These are phyloP conservation scores for Neolentinus lepideus DNA, from an alignment of 1,284 basidiomycete species.

Conservation along the genomic window DNA sequence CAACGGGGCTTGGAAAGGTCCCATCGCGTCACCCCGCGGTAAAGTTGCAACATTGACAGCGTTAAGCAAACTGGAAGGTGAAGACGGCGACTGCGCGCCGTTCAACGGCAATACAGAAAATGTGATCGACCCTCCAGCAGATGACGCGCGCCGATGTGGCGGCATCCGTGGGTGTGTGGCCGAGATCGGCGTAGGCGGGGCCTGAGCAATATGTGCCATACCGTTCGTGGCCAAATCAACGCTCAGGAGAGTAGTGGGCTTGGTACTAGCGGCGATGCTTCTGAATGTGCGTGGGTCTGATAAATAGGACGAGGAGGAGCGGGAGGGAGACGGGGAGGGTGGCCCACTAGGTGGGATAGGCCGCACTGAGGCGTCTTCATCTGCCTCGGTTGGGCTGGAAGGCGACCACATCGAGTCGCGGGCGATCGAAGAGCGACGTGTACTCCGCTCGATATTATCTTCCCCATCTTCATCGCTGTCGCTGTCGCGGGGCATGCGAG, in stretches of 20 bases:
- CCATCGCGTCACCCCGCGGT: conserved; percentile 8
- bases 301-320: conserved; percentile 71
- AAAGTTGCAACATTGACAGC: conserved; percentile 9
- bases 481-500: conserved; percentile 20
- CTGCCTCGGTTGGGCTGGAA: conserved; percentile 62
- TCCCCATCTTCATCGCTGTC: conserved; percentile 32
- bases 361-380: conserved; percentile 85
- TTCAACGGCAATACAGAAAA: conserved; percentile 52
- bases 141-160: conserved; percentile 52
- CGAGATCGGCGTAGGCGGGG: conserved; percentile 51
- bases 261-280: conserved; percentile 85
- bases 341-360: conserved; percentile 82
- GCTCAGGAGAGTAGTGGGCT: conserved; percentile 90
- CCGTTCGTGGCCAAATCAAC: conserved; percentile 74
- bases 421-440: conserved; percentile 41
- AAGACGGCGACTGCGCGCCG: conserved; percentile 35
- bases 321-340: conserved; percentile 77
- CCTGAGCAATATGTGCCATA: conserved; percentile 89
- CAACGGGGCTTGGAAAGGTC: conserved; percentile 69
- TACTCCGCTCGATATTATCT: not conserved
- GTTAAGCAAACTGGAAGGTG: conserved; percentile 36
- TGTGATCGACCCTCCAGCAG: conserved; percentile 55
- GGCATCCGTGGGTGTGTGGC: conserved; percentile 38
- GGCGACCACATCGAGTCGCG: conserved; percentile 72
- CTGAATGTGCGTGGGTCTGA: conserved; percentile 74